These are phyloP conservation scores for Miscanthus lutarioriparius DNA, from an alignment of 176 grass and related monocot genomes.

Conservation along the genomic window DNA sequence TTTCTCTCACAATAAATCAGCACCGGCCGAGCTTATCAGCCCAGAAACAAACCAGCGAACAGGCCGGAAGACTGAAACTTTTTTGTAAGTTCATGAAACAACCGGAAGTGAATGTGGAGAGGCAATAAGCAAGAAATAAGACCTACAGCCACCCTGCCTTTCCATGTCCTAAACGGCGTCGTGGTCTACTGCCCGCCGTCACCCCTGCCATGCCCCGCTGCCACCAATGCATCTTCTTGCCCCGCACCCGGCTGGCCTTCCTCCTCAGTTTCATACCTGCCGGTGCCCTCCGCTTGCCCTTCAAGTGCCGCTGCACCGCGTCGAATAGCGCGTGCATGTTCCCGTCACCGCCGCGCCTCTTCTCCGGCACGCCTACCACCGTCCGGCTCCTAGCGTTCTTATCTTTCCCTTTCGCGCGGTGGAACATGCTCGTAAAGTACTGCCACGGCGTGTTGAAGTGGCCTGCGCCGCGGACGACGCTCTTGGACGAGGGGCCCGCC, in stretches of 20 bases:
- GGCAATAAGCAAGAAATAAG: not conserved
- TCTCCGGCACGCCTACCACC: not conserved
- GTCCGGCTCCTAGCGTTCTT: conserved; percentile 16
- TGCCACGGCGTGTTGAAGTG: conserved; percentile 44
- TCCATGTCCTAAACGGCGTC: conserved; percentile 20
- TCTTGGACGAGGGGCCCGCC: not conserved
- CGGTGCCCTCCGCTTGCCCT: conserved; percentile 17
- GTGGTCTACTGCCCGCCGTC: conserved; percentile 17
- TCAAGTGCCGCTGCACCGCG: conserved; percentile 36
- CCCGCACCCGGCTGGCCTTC: conserved; percentile 4
- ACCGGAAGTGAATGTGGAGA: not conserved
- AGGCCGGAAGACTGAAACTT: not conserved
- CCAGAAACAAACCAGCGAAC: too few species aligned
- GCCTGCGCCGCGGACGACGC: not conserved
- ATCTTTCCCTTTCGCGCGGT: not conserved
- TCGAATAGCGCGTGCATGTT: conserved; percentile 39
- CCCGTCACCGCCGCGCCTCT: conserved; percentile 14
- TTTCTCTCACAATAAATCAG: too few species aligned
- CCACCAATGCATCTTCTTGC: conserved; percentile 66
- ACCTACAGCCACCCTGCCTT: not conserved
- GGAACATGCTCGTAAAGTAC: conserved; percentile 38
- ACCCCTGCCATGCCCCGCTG: conserved; percentile 5
- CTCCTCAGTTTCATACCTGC: not conserved
- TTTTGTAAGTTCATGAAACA: not conserved
- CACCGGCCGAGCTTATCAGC: too few species aligned